Conservation (phyloP, 1,139 yeast genomes). For the Protomyces arabidopsidicola region DNA sequence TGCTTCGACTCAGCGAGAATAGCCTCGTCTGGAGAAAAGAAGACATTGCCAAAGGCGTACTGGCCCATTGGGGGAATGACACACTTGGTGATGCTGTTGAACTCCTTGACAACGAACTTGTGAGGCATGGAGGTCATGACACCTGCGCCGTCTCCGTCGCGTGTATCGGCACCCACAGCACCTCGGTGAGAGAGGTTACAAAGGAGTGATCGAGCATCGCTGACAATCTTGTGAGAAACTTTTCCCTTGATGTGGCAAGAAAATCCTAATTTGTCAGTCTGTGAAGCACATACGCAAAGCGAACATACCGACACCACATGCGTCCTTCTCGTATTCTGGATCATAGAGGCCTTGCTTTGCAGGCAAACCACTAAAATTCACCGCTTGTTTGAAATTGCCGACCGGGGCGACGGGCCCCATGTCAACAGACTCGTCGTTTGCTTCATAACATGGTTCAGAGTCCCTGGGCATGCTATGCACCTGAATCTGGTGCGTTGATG, state of each 20-base stretch:
- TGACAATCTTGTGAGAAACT: slow-evolving; percentile 83
- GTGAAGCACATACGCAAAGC: slow-evolving; percentile 37
- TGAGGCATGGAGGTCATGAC: slow-evolving; percentile 90
- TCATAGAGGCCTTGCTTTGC: slow-evolving; percentile 84
- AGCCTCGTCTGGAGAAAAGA: slow-evolving; percentile 74
- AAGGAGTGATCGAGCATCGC: slow-evolving; percentile 73
- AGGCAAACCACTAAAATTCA: slow-evolving; percentile 91
- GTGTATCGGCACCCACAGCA: slow-evolving; percentile 90
- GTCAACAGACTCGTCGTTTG: background rate
- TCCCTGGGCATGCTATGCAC: slow-evolving; percentile 1
- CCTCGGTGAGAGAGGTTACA: slow-evolving; percentile 99
- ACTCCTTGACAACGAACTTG: slow-evolving; percentile 76
- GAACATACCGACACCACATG: slow-evolving; percentile 77
- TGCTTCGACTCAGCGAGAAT: slow-evolving; percentile 61
- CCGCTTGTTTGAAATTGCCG: slow-evolving; percentile 70
- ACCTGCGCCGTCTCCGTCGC: slow-evolving; percentile 99
- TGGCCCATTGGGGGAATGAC: slow-evolving; percentile 54
- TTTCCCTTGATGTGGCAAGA: slow-evolving; percentile 89
- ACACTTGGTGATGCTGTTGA: slow-evolving; percentile 42
- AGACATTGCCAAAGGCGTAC: slow-evolving; percentile 91
- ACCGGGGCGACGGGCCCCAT: slow-evolving; percentile 35
- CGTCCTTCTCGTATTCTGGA: slow-evolving; percentile 91
- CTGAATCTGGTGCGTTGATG: background rate
- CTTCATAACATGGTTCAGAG: background rate
- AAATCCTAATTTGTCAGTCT: slow-evolving; percentile 42